Evolutionary conservation across 495 filamentous ascomycete genomes (phyloP), one percentile per base, ranked within the genome.

Genomic region (Xylaria sp.): DNA sequence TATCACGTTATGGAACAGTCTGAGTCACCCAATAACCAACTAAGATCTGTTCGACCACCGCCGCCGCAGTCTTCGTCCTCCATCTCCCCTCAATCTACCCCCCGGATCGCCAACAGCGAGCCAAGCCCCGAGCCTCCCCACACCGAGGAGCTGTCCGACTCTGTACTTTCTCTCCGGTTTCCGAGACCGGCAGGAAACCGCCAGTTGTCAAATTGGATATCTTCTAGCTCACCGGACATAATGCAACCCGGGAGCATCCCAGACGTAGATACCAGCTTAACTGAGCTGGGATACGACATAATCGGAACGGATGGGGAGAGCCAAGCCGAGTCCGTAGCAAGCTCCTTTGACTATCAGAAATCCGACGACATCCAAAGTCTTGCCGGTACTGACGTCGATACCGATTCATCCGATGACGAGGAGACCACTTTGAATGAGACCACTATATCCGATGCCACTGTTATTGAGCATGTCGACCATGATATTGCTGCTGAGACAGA

Each of bases 201-300:
- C 46, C 76, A 82, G 31, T 80, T 88, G 21, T 85, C 82, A 73
- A 81, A 79, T 78, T 88, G 85, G 85, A 75, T 88, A 37, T 84
- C 83, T 0, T 82, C 78, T 57, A 86, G 82, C 70, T 80, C 81
- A n/a, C 82, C 84, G 33, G 80, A 84, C 72, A 84, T 84, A 41
- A 84, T 85, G 81, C 82, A 85, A 59, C 73, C 78, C 5, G 77
- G 79, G 67, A 82, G 59, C 69, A 77, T 84, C 63, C 68, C 68
- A 44, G 80, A 80, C 46, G 82, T 82, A 37, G 81, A 83, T 43
- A 77, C 78, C 67, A 84, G 76, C 73, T 79, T 90, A 48, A 80
- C 83, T 71, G 88, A 89, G 72, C 88, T 88, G 70, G 79, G 86
- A 57, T 90, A 88, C 73, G 87, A 89, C 59, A 81, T 90, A 53